phyloP scores from a whole-genome alignment of 768 basidiomycete species.

The Mycena latifolia region DNA sequence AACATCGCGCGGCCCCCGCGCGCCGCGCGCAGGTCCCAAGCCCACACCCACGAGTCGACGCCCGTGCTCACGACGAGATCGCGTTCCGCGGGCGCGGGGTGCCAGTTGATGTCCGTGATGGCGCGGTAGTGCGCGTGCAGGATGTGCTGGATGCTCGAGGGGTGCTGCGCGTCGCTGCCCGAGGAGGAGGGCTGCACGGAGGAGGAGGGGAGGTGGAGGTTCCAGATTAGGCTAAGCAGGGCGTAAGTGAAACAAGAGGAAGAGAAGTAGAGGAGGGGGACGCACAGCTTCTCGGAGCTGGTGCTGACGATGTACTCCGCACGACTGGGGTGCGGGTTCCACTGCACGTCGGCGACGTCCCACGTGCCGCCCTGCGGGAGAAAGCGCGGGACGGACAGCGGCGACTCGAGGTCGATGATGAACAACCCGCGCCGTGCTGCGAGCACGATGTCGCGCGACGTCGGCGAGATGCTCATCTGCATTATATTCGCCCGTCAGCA shows the following conservation, averaged over 20 bases:
- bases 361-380: conserved; percentile 97
- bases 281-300: conserved; percentile 86
- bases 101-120: conserved; percentile 99
- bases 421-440: conserved; percentile 95
- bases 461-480: conserved; percentile 93
- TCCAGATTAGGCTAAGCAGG: conserved; percentile 86
- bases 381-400: conserved; percentile 89
- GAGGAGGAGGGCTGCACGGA: neutral
- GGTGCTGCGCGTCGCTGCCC: conserved; percentile 37
- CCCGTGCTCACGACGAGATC: conserved; percentile 89
- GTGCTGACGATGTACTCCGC: conserved; percentile 90
- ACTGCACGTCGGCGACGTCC: conserved; percentile 95
- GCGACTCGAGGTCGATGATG: conserved; percentile 93
- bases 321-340: conserved; percentile 86
- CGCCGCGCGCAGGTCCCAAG: conserved; percentile 85
- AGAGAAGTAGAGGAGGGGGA: conserved; percentile 39
- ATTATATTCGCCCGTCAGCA: neutral
- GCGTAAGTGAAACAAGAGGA: neutral
- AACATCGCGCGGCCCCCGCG: conserved; percentile 77
- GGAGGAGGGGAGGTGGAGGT: conserved; percentile 67
- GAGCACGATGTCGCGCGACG: conserved; percentile 89
- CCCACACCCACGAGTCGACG: conserved; percentile 95
- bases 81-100: conserved; percentile 82
- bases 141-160: conserved; percentile 87
- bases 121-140: conserved; percentile 93